Evolutionary conservation across 306 rosid genomes (phyloP), one percentile per base, ranked within the genome.

Genomic region (Astragalus glycyphyllos): DNA sequence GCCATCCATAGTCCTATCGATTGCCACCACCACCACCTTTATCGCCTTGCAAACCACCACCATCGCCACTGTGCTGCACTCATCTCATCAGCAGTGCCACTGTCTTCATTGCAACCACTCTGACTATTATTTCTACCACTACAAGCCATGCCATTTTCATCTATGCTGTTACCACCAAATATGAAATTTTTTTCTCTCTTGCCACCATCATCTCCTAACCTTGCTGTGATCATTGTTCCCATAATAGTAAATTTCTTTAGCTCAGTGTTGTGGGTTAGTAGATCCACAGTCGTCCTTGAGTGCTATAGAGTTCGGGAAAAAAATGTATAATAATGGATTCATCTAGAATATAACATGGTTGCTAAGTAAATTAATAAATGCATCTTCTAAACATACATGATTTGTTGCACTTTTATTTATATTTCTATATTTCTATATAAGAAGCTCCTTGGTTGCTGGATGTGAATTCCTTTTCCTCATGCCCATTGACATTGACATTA

Each of bases 381-480:
- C 40, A 44, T 63, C 40, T 42, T 11, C 16, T 17, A 5, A 35
- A 37, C 31, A 62, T 41, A 62, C 16, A 47, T 12, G 53, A 47
- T 47, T 49, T 44, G 1, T 62, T 62, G 17, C 69, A 12, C 37
- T 23, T 45, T 45, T 64, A 26, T 13, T 65, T 26, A 26, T 26
- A 1, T 26, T 26, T 26, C 1, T 46, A 11, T 65, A 46, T 65
- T 46, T 65, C 57, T 46, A 47, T 17, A 51, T 46, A 7, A 7
- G 44, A 46, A 29, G 76, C 7, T 6, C 50, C 69, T 16, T 47
- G 26, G 45, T 70, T 71, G 59, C 58, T 14, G 20, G 47, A 47
- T 47, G 20, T 15, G 65, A 17, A 32, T 47, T 46, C 38, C 58
- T 71, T 59, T 34, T 6, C 16, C 14, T 45, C 10, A 46, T 31